Evolutionary conservation across 2,329 filamentous ascomycete genomes (phyloP).

Genomic region (Phyllosticta capitalensis): DNA sequence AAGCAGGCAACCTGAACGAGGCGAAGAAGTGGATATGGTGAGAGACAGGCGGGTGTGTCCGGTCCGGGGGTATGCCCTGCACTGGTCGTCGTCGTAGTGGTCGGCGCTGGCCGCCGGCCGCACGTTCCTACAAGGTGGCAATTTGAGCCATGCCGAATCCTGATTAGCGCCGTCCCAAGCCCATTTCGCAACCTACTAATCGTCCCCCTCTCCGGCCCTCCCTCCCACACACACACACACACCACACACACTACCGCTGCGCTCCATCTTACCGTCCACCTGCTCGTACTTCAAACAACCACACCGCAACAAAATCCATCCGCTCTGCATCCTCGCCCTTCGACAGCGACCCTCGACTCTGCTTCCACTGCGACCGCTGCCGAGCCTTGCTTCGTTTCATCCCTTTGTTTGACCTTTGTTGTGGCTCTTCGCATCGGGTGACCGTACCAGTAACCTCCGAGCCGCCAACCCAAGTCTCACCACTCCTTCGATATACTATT

Average conservation of each 20-base stretch:
- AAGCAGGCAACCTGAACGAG: too few species aligned
- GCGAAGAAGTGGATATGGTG: too few species aligned
- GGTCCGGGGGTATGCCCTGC: too few species aligned
- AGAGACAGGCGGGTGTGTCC: too few species aligned
- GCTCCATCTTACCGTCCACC: background rate
- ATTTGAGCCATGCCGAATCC: background rate
- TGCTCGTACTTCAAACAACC: constrained; percentile 2
- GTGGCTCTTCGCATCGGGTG: constrained; percentile 8
- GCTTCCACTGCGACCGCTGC: constrained; percentile 1
- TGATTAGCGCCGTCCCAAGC: background rate
- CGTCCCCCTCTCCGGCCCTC: background rate
- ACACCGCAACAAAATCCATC: background rate
- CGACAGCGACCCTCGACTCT: background rate
- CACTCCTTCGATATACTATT: constrained; percentile 1
- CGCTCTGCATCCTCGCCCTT: background rate
- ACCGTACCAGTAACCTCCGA: background rate
- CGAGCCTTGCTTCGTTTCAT: background rate
- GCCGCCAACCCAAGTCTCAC: constrained; percentile 2
- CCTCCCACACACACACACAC: background rate
- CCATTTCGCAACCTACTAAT: background rate
- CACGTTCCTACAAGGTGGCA: background rate
- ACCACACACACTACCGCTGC: background rate
- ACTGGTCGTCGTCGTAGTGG: too few species aligned
- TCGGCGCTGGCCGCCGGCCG: too few species aligned
- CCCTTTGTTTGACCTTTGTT: constrained; percentile 12